Conservation (phyloP, 768 basidiomycete genomes). For the Termitomyces sp. region DNA sequence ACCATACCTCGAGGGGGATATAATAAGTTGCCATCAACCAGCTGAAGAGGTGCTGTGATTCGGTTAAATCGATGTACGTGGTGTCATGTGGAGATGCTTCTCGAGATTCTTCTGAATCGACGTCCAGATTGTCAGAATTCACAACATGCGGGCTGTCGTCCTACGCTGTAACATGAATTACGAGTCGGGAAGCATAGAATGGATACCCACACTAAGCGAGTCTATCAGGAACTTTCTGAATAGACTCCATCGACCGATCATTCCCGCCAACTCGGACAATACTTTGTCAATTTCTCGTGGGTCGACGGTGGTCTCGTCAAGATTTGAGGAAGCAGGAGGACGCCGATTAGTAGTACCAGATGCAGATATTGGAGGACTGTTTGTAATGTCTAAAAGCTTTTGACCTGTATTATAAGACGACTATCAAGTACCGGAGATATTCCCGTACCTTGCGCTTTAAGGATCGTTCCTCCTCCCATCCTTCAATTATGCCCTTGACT, state of each 20-base stretch:
- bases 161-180: conserved; percentile 1
- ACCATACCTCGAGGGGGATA: conserved; percentile 90
- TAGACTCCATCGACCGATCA: conserved; percentile 89
- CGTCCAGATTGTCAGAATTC: conserved; percentile 1
- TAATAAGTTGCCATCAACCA: conserved; percentile 73
- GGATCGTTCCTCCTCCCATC: conserved; percentile 90
- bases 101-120: conserved; percentile 3
- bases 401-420: not conserved
- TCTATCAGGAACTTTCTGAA: conserved; percentile 86
- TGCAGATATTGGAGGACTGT: conserved; percentile 34
- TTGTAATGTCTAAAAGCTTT: conserved; percentile 48
- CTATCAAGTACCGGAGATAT: not conserved
- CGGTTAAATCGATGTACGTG: conserved; percentile 41
- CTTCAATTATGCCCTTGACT: conserved; percentile 65
- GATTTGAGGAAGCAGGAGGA: conserved; percentile 20
- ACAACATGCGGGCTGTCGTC: conserved; percentile 15
- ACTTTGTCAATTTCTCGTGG: conserved; percentile 90
- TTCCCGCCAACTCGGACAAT: conserved; percentile 82
- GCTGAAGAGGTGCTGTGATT: conserved; percentile 59
- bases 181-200: not conserved
- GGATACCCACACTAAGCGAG: conserved; percentile 53
- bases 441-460: conserved; percentile 70
- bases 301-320: conserved; percentile 63
- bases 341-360: conserved; percentile 27
- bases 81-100: conserved; percentile 12